Percentiles rank a stretch among this genome's conserved stretches.
Evolutionary conservation across 805 yeast genomes (phyloP).

Genomic region (Cephaloascus albidus): DNA sequence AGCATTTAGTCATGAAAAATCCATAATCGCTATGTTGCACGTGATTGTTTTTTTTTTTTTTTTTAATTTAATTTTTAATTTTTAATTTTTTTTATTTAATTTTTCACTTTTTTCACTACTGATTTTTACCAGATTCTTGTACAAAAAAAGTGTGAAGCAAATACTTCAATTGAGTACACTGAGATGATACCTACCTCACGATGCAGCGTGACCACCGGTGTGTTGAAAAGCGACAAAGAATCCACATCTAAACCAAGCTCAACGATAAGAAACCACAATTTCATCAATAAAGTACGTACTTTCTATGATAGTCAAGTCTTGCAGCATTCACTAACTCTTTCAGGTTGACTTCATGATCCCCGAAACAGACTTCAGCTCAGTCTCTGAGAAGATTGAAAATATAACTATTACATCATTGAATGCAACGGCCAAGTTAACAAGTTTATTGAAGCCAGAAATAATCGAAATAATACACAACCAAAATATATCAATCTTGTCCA

Average conservation of each 20-base stretch:
- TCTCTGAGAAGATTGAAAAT: neutral
- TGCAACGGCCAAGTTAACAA: neutral
- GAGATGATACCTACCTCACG: constrained; percentile 5
- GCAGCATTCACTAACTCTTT: too few relatives aligned
- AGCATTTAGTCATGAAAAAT: neutral
- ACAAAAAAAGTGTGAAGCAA: neutral
- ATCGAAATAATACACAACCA: too few relatives aligned
- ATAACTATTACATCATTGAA: neutral
- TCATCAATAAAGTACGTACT: constrained; percentile 13
- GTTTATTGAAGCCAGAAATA: too few relatives aligned
- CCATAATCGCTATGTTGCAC: constrained; percentile 9
- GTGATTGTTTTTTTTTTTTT: neutral
- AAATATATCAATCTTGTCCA: constrained; percentile 3
- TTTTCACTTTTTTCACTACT: too few relatives aligned
- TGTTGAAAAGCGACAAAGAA: neutral
- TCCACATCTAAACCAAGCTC: neutral
- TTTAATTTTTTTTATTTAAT: neutral
- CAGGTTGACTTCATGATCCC: constrained; percentile 7
- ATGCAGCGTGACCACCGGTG: constrained; percentile 8
- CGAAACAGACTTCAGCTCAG: constrained; percentile 2
- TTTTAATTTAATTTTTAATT: neutral
- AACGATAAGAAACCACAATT: constrained; percentile 12
- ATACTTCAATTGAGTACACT: neutral
- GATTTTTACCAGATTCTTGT: too few relatives aligned
- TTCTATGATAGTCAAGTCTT: too few relatives aligned